phyloP scores from a whole-genome alignment of 768 basidiomycete species.

The Termitomyces sp. region DNA sequence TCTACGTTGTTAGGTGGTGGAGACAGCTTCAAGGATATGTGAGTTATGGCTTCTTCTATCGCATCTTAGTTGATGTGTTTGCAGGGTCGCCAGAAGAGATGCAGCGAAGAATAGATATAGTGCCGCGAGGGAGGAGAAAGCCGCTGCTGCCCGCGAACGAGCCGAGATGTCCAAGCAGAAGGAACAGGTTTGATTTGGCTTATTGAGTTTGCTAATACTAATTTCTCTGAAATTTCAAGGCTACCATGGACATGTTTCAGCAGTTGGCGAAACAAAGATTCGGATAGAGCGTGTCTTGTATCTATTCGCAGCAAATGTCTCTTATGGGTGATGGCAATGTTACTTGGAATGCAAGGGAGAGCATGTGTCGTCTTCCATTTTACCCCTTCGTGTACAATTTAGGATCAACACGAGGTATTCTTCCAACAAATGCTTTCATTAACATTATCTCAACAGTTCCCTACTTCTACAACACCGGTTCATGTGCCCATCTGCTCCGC shows the following conservation, averaged over 20 bases:
- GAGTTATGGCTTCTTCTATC: conserved; percentile 18
- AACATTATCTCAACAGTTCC: background rate
- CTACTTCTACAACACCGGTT: background rate
- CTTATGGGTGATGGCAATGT: background rate
- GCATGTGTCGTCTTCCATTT: background rate
- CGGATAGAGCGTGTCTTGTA: background rate
- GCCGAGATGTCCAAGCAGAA: conserved; percentile 62
- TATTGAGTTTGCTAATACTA: background rate
- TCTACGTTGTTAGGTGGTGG: conserved; percentile 76
- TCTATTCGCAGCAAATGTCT: background rate
- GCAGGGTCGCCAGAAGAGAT: conserved; percentile 71
- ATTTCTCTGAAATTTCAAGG: conserved; percentile 24
- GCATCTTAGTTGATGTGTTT: conserved; percentile 2
- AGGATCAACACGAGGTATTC: background rate
- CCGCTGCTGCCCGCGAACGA: conserved; percentile 53
- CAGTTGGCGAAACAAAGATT: conserved; percentile 45
- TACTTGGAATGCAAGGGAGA: background rate
- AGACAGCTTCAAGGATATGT: conserved; percentile 80
- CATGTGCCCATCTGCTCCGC: conserved; percentile 1
- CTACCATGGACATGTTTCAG: conserved; percentile 97
- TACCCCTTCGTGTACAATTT: background rate
- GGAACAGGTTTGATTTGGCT: conserved; percentile 47
- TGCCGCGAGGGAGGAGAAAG: conserved; percentile 41
- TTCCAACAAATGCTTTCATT: background rate
- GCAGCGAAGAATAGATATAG: conserved; percentile 60